phyloP scores from a whole-genome alignment of 176 grass and related monocot species.

The Echinochloa phyllopogon region DNA sequence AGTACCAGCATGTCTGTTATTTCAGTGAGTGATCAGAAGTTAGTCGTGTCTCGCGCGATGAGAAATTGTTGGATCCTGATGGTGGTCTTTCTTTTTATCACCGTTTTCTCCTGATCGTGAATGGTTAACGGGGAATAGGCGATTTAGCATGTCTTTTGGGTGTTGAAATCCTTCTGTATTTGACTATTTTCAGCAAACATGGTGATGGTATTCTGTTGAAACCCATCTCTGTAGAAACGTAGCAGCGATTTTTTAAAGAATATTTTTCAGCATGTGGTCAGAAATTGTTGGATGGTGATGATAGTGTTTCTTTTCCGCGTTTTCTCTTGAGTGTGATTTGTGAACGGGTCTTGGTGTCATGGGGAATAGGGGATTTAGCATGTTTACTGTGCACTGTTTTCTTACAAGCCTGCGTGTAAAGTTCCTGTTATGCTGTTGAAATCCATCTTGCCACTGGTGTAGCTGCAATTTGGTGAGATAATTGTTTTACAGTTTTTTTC shows the following conservation, averaged over 20 bases:
- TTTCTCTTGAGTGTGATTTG: neutral
- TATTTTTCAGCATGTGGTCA: neutral
- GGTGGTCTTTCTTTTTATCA: neutral
- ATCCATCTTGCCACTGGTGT: neutral
- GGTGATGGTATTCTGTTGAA: neutral
- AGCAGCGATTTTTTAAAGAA: neutral
- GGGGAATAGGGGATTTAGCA: neutral
- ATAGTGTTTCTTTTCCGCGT: neutral
- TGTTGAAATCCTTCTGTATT: neutral
- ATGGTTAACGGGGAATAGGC: no score
- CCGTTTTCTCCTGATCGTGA: neutral
- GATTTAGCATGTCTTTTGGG: conserved; percentile 12
- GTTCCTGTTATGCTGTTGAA: neutral
- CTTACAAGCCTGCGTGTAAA: neutral
- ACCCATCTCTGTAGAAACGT: neutral
- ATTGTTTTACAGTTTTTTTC: neutral
- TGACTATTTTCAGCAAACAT: neutral
- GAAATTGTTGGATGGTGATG: neutral
- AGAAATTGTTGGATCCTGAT: neutral
- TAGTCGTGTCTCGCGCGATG: neutral
- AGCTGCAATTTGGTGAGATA: neutral
- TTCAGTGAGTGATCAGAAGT: neutral
- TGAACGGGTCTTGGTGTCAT: conserved; percentile 13
- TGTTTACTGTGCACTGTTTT: neutral
- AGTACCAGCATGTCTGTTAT: neutral